Conservation (phyloP, 306 rosid species). For the Delonix regia region DNA sequence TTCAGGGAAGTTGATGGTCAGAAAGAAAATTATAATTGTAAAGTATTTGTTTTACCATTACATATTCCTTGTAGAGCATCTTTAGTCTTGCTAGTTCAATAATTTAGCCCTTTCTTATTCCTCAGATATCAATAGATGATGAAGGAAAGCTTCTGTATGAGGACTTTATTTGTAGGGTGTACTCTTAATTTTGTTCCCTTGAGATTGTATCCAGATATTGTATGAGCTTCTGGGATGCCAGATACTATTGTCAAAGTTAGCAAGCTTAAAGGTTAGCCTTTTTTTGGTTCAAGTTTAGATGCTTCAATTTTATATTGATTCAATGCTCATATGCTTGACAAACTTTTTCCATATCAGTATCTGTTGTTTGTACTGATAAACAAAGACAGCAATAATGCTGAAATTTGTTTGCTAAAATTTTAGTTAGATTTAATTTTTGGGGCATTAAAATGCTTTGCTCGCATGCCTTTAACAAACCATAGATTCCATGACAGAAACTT, state of each 20-base stretch:
- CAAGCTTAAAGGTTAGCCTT: background rate
- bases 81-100: background rate
- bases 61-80: background rate
- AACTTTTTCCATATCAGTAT: background rate
- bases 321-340: background rate
- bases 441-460: background rate
- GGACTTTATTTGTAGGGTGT: background rate
- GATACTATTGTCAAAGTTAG: background rate
- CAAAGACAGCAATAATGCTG: background rate
- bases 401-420: background rate
- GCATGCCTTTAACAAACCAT: background rate
- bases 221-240: background rate
- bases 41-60: background rate
- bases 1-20: background rate
- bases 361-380: background rate
- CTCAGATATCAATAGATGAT: background rate
- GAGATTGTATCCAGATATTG: background rate
- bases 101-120: background rate
- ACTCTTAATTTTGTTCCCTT: background rate
- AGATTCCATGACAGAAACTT: background rate
- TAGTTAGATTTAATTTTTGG: background rate
- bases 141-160: background rate
- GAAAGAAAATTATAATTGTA: background rate
- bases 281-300: background rate
- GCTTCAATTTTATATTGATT: background rate